Conservation (phyloP, 305 asterid species). For the Stenogyne calaminthoides region DNA sequence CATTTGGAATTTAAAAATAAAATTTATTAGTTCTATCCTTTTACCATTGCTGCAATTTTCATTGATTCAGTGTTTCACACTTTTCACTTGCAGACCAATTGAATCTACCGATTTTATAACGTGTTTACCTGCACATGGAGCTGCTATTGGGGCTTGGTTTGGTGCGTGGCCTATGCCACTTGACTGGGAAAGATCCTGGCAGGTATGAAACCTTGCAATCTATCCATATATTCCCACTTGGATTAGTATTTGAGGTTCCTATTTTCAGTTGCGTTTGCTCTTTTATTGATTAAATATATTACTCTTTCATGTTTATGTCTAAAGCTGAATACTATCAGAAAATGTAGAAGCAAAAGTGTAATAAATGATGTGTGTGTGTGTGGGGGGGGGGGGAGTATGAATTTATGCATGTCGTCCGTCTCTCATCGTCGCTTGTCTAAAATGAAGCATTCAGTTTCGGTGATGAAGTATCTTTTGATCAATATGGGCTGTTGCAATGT, state of each 20-base stretch:
- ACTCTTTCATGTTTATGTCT: not conserved
- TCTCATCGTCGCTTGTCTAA: not conserved
- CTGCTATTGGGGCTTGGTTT: constrained; percentile 90
- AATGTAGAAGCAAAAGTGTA: not conserved
- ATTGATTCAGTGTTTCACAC: constrained; percentile 13
- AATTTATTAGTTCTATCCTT: not conserved
- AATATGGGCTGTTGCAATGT: not conserved
- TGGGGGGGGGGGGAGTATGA: too few species aligned
- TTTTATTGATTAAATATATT: not conserved
- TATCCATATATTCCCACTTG: constrained; percentile 12
- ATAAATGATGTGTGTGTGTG: too few species aligned
- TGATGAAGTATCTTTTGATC: not conserved
- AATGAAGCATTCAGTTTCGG: not conserved
- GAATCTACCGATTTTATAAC: constrained; percentile 61
- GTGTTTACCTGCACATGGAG: constrained; percentile 84
- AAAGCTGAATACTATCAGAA: not conserved
- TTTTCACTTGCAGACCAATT: constrained; percentile 44
- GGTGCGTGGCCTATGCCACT: constrained; percentile 99
- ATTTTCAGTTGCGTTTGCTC: not conserved
- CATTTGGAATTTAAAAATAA: too few species aligned
- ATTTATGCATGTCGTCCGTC: too few species aligned
- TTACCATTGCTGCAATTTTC: not conserved
- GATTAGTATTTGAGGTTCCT: constrained; percentile 8
- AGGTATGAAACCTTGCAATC: constrained; percentile 48
- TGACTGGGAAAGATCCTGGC: constrained; percentile 98